phyloP scores from a whole-genome alignment of 2,329 filamentous ascomycete species.

The Penicillium sp. region DNA sequence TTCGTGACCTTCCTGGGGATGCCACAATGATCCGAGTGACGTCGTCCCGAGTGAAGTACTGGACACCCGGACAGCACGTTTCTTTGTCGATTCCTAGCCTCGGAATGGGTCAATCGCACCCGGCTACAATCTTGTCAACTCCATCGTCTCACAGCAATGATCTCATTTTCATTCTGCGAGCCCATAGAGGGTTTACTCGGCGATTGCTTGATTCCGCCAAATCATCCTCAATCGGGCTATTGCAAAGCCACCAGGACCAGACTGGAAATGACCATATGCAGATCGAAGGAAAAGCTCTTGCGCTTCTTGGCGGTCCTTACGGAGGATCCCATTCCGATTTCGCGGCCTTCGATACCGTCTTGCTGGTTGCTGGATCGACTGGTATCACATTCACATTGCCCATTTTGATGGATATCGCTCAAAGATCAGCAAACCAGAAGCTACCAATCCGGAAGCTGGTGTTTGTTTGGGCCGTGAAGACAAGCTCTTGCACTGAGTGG shows the following conservation, averaged over 20 bases:
- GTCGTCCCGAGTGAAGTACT: constrained; percentile 35
- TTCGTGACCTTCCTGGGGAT: constrained; percentile 32
- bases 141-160: constrained; percentile 12
- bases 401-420: constrained; percentile 13
- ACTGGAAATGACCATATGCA: no score
- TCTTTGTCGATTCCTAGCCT: constrained; percentile 9
- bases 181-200: constrained; percentile 9
- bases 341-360: constrained; percentile 10
- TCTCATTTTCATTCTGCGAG: constrained; percentile 12
- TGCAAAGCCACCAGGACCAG: neutral
- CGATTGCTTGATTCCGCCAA: constrained; percentile 4
- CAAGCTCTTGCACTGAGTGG: constrained; percentile 8
- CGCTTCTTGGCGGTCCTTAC: constrained; percentile 12
- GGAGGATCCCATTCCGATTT: constrained; percentile 11
- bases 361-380: constrained; percentile 9
- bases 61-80: constrained; percentile 27
- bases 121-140: constrained; percentile 12
- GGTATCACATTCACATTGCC: constrained; percentile 14
- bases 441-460: constrained; percentile 7
- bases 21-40: constrained; percentile 39
- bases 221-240: constrained; percentile 1
- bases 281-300: neutral
- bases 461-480: constrained; percentile 12
- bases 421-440: neutral
- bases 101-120: constrained; percentile 12